Evolutionary conservation across 192 early-diverging fungal species (phyloP), one percentile per base, ranked within the genome.

Genomic region (Linnemannia exigua): DNA sequence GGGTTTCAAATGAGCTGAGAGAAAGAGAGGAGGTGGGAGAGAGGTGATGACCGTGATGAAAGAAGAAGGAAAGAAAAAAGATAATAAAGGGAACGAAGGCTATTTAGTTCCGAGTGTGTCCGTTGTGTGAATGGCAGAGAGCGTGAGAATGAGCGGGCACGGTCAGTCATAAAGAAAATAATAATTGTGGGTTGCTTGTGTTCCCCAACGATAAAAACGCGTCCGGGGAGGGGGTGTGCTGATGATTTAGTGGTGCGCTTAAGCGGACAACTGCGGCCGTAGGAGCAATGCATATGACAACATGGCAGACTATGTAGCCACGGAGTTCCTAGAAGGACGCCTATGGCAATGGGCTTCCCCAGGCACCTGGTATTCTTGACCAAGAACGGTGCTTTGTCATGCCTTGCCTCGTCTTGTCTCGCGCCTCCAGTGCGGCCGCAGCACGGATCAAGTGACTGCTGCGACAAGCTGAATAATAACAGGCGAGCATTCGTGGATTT

Each of bases 391-490:
- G 54, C 41, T 44, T 44, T 44, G n/a, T 50, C 41, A 54, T 48
- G 28, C n/a, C n/a, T n/a, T n/a, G n/a, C n/a, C n/a, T n/a, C n/a
- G n/a, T 46, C 33, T 46, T 36, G 33, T 38, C 11, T 72, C 46
- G 66, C n/a, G 54, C n/a, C n/a, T 25, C 11, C 54, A 25, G 15
- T 69, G 67, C 6, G 33, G 22, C 67, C 38, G 67, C 36, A 69
- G 38, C 38, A 36, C 36, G 1, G 28, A 19, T 22, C 3, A 5
- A 38, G 74, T 75, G 74, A 75, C 66, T 70, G 67, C 66, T 22
- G 66, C n/a, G 17, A 33, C 15, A 22, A 41, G 66, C 58, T 51
- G 41, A 68, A 68, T 25, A 76, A 67, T n/a, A 68, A 48, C 22
- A 76, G n/a, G n/a, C n/a, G n/a, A n/a, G n/a, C n/a, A n/a, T n/a